phyloP scores from a whole-genome alignment of 2,329 filamentous ascomycete genomes.

The Juglanconis sp. region DNA sequence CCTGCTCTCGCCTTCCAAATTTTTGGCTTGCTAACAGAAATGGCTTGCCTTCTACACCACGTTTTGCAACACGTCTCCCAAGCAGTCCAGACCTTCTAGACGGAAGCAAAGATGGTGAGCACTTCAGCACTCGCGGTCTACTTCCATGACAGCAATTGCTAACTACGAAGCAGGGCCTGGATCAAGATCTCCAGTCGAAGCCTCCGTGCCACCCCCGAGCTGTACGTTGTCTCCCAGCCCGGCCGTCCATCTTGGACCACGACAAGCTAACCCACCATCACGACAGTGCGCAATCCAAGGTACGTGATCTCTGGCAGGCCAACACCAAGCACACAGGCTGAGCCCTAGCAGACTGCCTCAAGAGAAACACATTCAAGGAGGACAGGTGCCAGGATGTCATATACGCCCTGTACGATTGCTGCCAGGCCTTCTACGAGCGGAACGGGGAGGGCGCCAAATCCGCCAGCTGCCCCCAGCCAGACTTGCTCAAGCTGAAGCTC shows the following conservation, averaged over 20 bases:
- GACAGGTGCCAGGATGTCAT: constrained; percentile 75
- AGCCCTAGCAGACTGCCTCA: constrained; percentile 66
- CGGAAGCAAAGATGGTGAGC: constrained; percentile 12
- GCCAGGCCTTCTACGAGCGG: constrained; percentile 78
- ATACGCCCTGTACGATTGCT: constrained; percentile 89
- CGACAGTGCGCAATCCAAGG: constrained; percentile 84
- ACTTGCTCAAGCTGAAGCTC: constrained; percentile 77
- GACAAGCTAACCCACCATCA: neutral
- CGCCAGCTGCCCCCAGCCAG: constrained; percentile 81
- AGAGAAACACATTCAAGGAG: constrained; percentile 81
- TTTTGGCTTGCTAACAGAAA: neutral
- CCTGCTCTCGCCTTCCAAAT: neutral
- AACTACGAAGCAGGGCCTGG: constrained; percentile 39
- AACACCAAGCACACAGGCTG: neutral
- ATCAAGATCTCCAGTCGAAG: constrained; percentile 69
- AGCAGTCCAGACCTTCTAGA: neutral
- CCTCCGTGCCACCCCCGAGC: constrained; percentile 85
- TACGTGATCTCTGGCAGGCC: constrained; percentile 33
- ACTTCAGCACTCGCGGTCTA: neutral
- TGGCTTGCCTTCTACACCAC: neutral
- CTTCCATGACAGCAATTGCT: neutral
- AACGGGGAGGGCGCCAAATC: constrained; percentile 74
- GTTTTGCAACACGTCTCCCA: neutral
- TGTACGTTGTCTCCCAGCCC: constrained; percentile 45
- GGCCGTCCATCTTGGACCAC: neutral